Evolutionary conservation across 805 yeast genomes (phyloP).

Genomic region (Yamadazyma kitorensis): DNA sequence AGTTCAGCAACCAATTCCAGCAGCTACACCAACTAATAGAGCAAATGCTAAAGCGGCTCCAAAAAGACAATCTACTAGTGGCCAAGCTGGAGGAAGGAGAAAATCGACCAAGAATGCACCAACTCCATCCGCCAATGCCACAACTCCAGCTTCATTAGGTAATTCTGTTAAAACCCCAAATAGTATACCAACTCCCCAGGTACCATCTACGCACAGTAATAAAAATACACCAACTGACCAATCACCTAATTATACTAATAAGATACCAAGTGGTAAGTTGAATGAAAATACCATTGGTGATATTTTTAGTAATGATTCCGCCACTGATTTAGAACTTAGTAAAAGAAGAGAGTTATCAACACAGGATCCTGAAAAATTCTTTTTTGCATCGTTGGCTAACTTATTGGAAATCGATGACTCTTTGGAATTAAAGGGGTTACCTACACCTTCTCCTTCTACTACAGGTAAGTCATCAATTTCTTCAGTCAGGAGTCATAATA

Average conservation of each 20-base stretch:
- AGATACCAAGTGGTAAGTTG: conserved; percentile 12
- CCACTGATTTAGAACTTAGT: conserved; percentile 40
- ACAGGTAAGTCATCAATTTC: conserved; percentile 8
- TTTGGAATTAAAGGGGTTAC: conserved; percentile 14
- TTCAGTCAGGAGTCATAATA: neutral
- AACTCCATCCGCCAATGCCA: conserved; percentile 31
- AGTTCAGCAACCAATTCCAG: conserved; percentile 1
- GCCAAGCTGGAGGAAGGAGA: conserved; percentile 19
- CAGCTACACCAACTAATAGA: conserved; percentile 3
- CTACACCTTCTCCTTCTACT: conserved; percentile 14
- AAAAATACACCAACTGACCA: conserved; percentile 41
- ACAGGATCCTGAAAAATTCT: conserved; percentile 46
- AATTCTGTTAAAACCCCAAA: conserved; percentile 43
- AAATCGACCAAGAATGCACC: conserved; percentile 28
- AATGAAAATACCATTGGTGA: conserved; percentile 20
- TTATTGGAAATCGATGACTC: conserved; percentile 43
- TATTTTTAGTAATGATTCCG: conserved; percentile 17
- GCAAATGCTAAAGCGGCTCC: conserved; percentile 6
- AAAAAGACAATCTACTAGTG: conserved; percentile 14
- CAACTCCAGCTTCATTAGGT: conserved; percentile 38
- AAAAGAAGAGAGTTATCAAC: conserved; percentile 46
- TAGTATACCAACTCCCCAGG: conserved; percentile 42
- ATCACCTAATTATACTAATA: conserved; percentile 28
- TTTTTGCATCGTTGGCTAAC: conserved; percentile 51
- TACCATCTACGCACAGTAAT: conserved; percentile 32